Base-by-base conservation (phyloP, 2,329 filamentous ascomycete genomes). In the Aureobasidium sp. region DNA sequence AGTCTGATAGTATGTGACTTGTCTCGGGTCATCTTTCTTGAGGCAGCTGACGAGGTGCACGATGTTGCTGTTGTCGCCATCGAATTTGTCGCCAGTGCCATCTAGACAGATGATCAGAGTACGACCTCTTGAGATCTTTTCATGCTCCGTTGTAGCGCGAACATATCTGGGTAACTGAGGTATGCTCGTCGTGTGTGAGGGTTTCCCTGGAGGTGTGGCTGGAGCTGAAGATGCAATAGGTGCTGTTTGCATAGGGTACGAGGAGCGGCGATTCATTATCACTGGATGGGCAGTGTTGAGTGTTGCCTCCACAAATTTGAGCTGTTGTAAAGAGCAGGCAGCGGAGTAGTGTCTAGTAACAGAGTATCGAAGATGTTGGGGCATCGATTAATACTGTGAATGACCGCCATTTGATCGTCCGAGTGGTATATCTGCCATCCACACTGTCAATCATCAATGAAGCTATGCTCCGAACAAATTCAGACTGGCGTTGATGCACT, bases 41-140 rank as follows among this genome's bases (percentile, higher is more conserved):
- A 83, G 70, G 66, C 79, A 81, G 27, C 75, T 76, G 25, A 82
- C 78, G 27, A 83, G 76, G 58, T 82, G 77, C 20, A 82, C 79
- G 11, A 83, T 79, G 69, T 82, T 82, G 72, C 78, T 81, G 67
- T 83, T 82, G 67, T 82, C 81, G 43, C 67, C 66, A 63, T 80
- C 78, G 70, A 82, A 82, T 66, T 80, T 75, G 65, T 83, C 80
- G 33, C 81, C 80, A 4, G 81, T 83, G 20, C 81, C 81, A 71
- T 83, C 81, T 1, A 82, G 75, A 67, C 77, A 80, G 43, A 83
- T 74, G 50, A 82, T 74, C 45, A 82, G 71, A 29, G 75, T 79
- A 2, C 76, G 71, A 8, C 73, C 74, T 51, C 70, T 63, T 11
- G 64, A 43, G 2, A 23, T 38, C 15, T 71, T 64, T 29, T 68